These are phyloP conservation scores for Hibiscus trionum DNA, from an alignment of 345 rosid species.

Conservation along the genomic window DNA sequence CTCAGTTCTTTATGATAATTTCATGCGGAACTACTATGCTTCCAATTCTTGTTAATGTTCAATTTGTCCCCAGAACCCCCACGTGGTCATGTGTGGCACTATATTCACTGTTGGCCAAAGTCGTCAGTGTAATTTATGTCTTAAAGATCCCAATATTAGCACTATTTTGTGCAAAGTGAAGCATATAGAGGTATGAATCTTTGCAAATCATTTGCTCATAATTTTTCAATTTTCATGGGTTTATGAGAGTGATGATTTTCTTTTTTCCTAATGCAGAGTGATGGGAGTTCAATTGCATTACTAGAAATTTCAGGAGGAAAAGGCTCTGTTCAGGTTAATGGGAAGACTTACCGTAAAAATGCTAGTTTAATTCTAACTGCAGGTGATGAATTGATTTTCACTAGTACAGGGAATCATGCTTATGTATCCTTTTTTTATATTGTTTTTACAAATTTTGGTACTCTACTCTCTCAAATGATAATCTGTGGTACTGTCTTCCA, in stretches of 20 bases:
- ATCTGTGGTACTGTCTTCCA: neutral
- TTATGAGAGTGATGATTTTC: constrained; percentile 12
- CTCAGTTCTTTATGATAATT: neutral
- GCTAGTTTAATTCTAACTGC: constrained; percentile 47
- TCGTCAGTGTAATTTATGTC: constrained; percentile 59
- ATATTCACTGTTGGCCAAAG: constrained; percentile 73
- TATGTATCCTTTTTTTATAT: constrained; percentile 71
- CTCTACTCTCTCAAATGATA: neutral
- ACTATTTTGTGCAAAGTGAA: constrained; percentile 57
- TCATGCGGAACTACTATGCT: neutral
- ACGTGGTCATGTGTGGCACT: constrained; percentile 47
- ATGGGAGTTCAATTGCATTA: constrained; percentile 53
- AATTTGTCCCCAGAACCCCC: constrained; percentile 58
- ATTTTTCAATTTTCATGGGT: neutral
- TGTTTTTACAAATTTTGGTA: neutral
- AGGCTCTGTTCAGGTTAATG: constrained; percentile 83
- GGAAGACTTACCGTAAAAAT: constrained; percentile 45
- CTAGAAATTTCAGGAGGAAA: constrained; percentile 74
- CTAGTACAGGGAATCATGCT: constrained; percentile 63
- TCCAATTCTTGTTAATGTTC: constrained; percentile 18
- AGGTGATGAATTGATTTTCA: constrained; percentile 91
- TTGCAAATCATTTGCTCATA: constrained; percentile 7
- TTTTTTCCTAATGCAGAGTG: constrained; percentile 37
- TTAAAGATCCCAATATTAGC: constrained; percentile 58
- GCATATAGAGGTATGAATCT: constrained; percentile 60